phyloP scores from a whole-genome alignment of 768 basidiomycete genomes.

The Amanita molliuscula region DNA sequence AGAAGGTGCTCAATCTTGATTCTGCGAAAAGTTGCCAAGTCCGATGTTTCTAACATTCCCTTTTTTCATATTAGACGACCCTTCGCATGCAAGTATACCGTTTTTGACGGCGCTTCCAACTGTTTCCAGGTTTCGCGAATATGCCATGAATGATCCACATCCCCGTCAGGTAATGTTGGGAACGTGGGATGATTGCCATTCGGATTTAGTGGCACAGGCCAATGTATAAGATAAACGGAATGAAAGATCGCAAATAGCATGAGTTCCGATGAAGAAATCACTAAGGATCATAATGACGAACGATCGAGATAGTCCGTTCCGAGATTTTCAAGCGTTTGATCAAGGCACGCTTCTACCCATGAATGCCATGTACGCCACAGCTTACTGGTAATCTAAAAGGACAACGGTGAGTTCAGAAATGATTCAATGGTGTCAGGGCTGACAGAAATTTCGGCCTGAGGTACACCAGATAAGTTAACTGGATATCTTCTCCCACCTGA shows the following conservation, averaged over 20 bases:
- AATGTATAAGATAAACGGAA: conserved; percentile 62
- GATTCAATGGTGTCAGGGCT: conserved; percentile 11
- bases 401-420: background rate
- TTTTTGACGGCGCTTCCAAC: conserved; percentile 68
- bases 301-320: conserved; percentile 82
- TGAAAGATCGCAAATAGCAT: conserved; percentile 14
- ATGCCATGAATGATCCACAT: conserved; percentile 57
- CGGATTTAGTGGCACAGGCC: conserved; percentile 71
- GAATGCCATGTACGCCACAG: conserved; percentile 60
- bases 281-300: conserved; percentile 22
- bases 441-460: conserved; percentile 52
- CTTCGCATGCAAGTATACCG: background rate
- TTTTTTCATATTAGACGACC: conserved; percentile 20
- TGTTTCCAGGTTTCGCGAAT: conserved; percentile 73
- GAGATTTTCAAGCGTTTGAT: conserved; percentile 67
- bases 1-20: conserved; percentile 62
- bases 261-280: too few relatives aligned
- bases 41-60: conserved; percentile 64
- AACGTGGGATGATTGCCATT: conserved; percentile 53
- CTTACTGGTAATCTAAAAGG: conserved; percentile 58
- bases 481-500: conserved; percentile 72
- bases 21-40: conserved; percentile 66
- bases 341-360: conserved; percentile 63
- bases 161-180: conserved; percentile 54
- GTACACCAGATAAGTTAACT: conserved; percentile 65